Conservation (phyloP, 2,329 filamentous ascomycete genomes). For the Colletotrichum sp. region DNA sequence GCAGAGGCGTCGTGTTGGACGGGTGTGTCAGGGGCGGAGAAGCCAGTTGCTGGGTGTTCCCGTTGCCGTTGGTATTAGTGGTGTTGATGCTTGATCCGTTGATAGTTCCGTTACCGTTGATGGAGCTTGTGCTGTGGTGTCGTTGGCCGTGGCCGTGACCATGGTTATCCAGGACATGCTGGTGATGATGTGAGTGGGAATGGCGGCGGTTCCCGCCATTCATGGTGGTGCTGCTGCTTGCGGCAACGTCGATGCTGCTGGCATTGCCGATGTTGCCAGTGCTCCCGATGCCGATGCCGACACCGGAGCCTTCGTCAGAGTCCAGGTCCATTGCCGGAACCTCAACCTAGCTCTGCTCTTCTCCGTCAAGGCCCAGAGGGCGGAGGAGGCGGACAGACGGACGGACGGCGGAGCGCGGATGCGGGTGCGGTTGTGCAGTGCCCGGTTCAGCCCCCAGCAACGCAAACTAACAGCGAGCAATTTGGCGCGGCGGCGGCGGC, state of each 20-base stretch:
- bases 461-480: background rate
- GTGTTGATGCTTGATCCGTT: background rate
- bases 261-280: background rate
- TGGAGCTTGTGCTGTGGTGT: background rate
- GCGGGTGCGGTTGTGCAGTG: background rate
- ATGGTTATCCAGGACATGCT: background rate
- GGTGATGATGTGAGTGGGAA: conserved; percentile 10
- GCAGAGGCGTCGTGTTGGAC: background rate
- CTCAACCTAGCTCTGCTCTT: background rate
- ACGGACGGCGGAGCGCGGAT: background rate
- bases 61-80: background rate
- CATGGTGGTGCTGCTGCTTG: background rate
- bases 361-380: background rate
- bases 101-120: background rate
- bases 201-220: conserved; percentile 1
- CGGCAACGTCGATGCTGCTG: background rate
- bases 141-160: background rate
- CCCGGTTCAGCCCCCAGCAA: background rate
- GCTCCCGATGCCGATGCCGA: conserved; percentile 9
- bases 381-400: background rate
- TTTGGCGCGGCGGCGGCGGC: background rate
- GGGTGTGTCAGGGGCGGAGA: conserved; percentile 9
- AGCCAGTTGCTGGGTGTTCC: background rate
- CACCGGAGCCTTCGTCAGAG: conserved; percentile 11
- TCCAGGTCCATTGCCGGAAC: conserved; percentile 10